Percentiles rank a stretch among this genome's conserved stretches.
Conservation (phyloP, 2,329 filamentous ascomycete genomes). For the Ophiostoma montium region DNA sequence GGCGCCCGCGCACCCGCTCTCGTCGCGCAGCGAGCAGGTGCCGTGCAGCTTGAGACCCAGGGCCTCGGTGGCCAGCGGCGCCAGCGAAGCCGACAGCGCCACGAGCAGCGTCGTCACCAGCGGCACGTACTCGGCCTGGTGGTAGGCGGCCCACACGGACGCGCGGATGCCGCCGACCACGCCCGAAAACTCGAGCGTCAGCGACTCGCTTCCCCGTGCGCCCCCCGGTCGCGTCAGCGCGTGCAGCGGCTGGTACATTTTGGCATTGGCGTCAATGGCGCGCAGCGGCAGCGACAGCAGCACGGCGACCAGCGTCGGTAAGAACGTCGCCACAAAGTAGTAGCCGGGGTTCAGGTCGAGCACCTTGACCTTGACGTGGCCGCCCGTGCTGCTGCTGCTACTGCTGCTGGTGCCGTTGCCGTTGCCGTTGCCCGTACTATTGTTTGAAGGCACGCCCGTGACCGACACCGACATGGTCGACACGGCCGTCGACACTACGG, state of each 20-base stretch:
- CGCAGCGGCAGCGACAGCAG: conserved; percentile 25
- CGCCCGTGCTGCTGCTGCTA: background rate
- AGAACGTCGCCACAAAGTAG: conserved; percentile 28
- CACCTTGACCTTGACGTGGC: background rate
- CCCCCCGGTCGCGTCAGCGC: conserved; percentile 24
- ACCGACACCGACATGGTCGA: conserved; percentile 12
- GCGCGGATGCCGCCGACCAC: conserved; percentile 16
- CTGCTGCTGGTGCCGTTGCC: conserved; percentile 14
- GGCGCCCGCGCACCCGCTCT: conserved; percentile 20
- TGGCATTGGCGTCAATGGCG: conserved; percentile 26
- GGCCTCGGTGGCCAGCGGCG: conserved; percentile 27
- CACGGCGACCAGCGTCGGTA: conserved; percentile 27
- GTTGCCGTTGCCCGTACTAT: too few species aligned
- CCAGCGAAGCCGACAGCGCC: conserved; percentile 20
- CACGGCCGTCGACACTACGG: conserved; percentile 15
- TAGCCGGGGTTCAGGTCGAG: conserved; percentile 10
- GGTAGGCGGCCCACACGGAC: conserved; percentile 21
- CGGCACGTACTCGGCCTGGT: conserved; percentile 23
- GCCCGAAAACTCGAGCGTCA: conserved; percentile 28
- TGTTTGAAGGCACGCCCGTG: too few species aligned
- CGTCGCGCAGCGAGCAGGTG: conserved; percentile 18
- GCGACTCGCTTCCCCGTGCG: conserved; percentile 25
- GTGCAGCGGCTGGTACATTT: conserved; percentile 30
- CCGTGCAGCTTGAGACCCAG: conserved; percentile 25
- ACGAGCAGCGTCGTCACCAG: conserved; percentile 24